Evolutionary conservation across 202 grass and related monocot species (phyloP).

Genomic region (Alloteropsis angusta): DNA sequence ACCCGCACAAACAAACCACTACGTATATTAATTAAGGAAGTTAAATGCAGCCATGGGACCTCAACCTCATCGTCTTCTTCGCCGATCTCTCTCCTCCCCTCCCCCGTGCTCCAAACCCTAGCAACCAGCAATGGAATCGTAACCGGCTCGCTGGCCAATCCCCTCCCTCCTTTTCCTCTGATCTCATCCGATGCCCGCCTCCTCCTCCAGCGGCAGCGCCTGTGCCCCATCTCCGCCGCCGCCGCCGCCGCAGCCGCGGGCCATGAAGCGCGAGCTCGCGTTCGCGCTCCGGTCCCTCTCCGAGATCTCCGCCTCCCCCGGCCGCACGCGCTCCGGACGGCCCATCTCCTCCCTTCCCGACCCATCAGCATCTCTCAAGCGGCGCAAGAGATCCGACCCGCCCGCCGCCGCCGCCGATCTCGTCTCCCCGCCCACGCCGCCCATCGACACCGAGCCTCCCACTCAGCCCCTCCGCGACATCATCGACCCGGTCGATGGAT

Average conservation of each 20-base stretch:
- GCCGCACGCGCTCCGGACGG: conserved; percentile 47
- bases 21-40: not conserved
- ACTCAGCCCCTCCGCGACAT: conserved; percentile 8
- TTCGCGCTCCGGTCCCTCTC: conserved; percentile 46
- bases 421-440: conserved; percentile 36
- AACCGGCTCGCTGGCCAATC: not conserved
- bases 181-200: conserved; percentile 23
- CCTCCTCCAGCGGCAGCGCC: not conserved
- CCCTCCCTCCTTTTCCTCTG: not conserved
- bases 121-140: not conserved
- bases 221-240: not conserved
- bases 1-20: too few relatives aligned
- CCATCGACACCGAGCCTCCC: conserved; percentile 34
- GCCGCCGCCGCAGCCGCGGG: conserved; percentile 20
- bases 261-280: conserved; percentile 53
- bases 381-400: conserved; percentile 31
- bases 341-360: conserved; percentile 13
- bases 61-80: not conserved
- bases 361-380: conserved; percentile 22
- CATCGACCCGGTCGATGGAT: not conserved
- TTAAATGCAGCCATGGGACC: too few relatives aligned
- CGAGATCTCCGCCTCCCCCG: conserved; percentile 26
- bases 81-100: not conserved
- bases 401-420: conserved; percentile 9
- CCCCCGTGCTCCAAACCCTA: conserved; percentile 9